Evolutionary conservation across 2,329 filamentous ascomycete genomes (phyloP), one percentile per base, ranked within the genome.

Genomic region (Coniella lustricola): DNA sequence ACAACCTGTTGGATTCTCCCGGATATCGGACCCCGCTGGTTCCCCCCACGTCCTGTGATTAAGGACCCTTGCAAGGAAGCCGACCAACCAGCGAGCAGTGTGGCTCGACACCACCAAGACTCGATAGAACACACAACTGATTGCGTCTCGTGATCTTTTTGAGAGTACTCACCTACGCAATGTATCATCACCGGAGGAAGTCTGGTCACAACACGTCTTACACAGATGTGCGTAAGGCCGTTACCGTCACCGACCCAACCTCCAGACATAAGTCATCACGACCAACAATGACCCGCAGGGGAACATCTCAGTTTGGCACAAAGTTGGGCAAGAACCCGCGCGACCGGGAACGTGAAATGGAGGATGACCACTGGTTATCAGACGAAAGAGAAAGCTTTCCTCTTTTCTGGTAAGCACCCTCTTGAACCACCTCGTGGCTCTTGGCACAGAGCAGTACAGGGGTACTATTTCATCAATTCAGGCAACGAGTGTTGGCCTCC

Each of bases 361-460:
- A 74, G 50, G 73, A 76, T 32, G 67, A 70, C 51, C 64, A 64
- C 42, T 70, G 69, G 61, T 25, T 53, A 47, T 77, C 69, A 61
- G 74, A 81, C 47, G 78, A 81, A 58, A 69, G 77, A 48, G 79
- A 83, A 59, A 80, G 75, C 63, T 83, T 84, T 54, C 79, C 79
- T 18, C 79, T 82, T 60, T 83, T 72, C 59, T 84, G 80, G 80
- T 84, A 73, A 50, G 77, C 74, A 49, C 42, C n/a, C 37, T 42
- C 40, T 12, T 22, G 29, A 32, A 7, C 25, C 10, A 29, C 25
- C 25, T 5, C 25, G 10, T 29, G 25, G 25, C 25, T n/a, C n/a
- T n/a, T n/a, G n/a, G n/a, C n/a, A n/a, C n/a, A n/a, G n/a, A n/a
- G n/a, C n/a, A n/a, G n/a, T n/a, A n/a, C n/a, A n/a, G n/a, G n/a